Base-by-base conservation (phyloP, 2,329 filamentous ascomycete genomes). In the Xylariaceae sp. region DNA sequence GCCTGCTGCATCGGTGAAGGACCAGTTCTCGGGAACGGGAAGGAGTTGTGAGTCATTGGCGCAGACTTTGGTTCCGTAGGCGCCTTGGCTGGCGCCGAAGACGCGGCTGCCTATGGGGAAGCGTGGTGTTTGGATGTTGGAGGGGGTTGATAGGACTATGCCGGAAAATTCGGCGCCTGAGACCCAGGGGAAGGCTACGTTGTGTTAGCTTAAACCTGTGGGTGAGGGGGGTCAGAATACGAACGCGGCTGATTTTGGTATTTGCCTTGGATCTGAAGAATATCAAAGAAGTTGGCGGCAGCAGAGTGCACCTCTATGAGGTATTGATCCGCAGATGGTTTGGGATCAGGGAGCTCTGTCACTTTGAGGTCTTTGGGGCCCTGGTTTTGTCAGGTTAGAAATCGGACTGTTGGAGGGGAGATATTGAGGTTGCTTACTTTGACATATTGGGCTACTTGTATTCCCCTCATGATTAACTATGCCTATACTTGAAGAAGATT, bases 241-340 rank as follows among this genome's bases (percentile, higher is more conserved):
- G 22, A 66, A 79, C 76, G 82, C 0, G 90, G 90, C 60, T 96
- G 91, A 64, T 88, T 79, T 64, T 97, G 92, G 70, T 97, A 97
- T 79, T 94, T 95, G 45, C 92, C 92, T 62, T 89, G 85, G 62
- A 96, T 89, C 64, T 97, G 92, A 44, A 97, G 81, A 47, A 95
- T 86, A 66, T 97, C 92, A 73, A 96, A 97, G 78, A 97, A 97
- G 72, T 97, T 97, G 60, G 88, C 88, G 17, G 89, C 92, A 1
- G 86, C 79, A 37, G 92, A 88, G 67, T 89, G 87, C 59, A 97
- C 86, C 61, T 83, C 79, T 64, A 97, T 86, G 53, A 94, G 76
- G 65, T 96, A 97, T 70, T 95, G 82, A 61, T 86, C 73, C 23
- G 81, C 68, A 7, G 76, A 74, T 2, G 90, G 88, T 1, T 71